Base-by-base conservation (phyloP, 2,329 filamentous ascomycete genomes). In the Penicillium italicum region DNA sequence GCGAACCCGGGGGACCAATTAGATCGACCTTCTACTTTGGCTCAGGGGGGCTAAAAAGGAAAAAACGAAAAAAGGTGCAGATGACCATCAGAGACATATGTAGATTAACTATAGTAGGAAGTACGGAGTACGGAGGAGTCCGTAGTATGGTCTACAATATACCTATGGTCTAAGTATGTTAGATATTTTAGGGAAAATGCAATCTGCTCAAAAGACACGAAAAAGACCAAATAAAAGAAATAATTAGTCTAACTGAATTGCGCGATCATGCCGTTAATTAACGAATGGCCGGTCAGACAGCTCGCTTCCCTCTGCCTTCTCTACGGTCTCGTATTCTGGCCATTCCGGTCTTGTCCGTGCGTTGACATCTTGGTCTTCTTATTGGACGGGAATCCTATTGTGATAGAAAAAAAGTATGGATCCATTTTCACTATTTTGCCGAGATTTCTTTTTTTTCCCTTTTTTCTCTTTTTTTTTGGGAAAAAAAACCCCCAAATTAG, bases 291-390 rank as follows among this genome's bases (percentile, higher is more conserved):
- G 16, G 2, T 9, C 16, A 8, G 26, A 22, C 18, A 38, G 60
- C 61, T 65, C 62, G 62, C 62, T 64, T 64, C 55, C 43, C 60
- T 53, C 59, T 64, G 50, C 60, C 62, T 31, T 41, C 18, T 47
- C 47, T 46, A 53, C 42, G 41, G 42, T 50, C 34, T 59, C 56
- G 60, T 64, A 62, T 64, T 61, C 53, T 61, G 30, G 53, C 58
- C 58, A 62, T 63, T 63, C 58, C 61, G 51, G 47, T 22, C 57
- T 22, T 50, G 60, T 63, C 60, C 60, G 61, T 63, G 61, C 60
- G 58, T 49, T 37, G 30, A 31, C 30, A 28, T 41, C 3, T 46
- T 50, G 24, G 18, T 30, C 46, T 30, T 40, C 46, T 44, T 18
- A 57, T 62, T 59, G 60, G 60, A 50, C 41, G 46, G 53, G 46